Percentiles rank a stretch among this genome's conserved stretches.
These are phyloP conservation scores for Botrytis fragariae DNA, from an alignment of 2,329 filamentous ascomycete genomes.

Conservation along the genomic window DNA sequence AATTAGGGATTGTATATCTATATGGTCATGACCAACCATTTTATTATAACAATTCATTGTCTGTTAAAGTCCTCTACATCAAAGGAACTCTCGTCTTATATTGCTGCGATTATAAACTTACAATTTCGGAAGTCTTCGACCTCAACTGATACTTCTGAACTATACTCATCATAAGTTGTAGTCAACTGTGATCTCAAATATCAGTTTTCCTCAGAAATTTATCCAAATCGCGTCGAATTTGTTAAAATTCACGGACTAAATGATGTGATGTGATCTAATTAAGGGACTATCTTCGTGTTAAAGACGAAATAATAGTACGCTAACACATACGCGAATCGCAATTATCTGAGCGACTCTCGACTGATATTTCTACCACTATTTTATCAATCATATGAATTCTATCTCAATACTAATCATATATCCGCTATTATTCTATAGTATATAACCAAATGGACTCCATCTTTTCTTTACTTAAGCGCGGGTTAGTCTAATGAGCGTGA, in stretches of 20 bases:
- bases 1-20: not conserved
- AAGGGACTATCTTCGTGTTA: fast-evolving
- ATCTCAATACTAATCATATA: not conserved
- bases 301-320: not conserved
- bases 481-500: not conserved
- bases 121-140: not conserved
- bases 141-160: not conserved
- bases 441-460: not conserved
- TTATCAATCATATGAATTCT: fast-evolving
- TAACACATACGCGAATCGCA: not conserved
- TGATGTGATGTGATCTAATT: not conserved
- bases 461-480: fast-evolving
- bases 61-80: fast-evolving
- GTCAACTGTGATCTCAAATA: not conserved
- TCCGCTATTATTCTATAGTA: no score
- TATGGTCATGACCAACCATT: not conserved
- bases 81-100: fast-evolving
- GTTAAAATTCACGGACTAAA: fast-evolving
- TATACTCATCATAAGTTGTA: not conserved
- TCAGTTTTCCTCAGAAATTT: fast-evolving
- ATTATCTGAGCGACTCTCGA: not conserved
- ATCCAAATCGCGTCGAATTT: fast-evolving
- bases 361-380: fast-evolving
- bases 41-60: fast-evolving
- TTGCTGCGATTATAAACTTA: fast-evolving